These are phyloP conservation scores for Acacia confusa DNA, from an alignment of 306 rosid species.

Conservation along the genomic window DNA sequence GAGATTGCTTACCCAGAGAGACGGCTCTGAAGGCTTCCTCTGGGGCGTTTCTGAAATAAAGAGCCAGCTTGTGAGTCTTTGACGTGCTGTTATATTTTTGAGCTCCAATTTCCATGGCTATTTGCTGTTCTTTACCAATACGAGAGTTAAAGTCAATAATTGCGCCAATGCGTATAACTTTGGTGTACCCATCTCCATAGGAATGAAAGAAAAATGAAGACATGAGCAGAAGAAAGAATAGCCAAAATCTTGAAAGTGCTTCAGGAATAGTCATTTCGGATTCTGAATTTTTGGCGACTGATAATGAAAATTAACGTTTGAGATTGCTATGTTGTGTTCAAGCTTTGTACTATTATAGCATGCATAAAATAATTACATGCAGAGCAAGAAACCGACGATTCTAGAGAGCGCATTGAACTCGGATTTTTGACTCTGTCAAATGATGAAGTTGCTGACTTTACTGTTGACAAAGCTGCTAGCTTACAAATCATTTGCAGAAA, in stretches of 20 bases:
- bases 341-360: background rate
- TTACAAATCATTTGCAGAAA: background rate
- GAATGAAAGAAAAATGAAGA: slow-evolving; percentile 19
- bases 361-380: background rate
- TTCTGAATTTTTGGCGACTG: slow-evolving; percentile 2
- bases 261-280: slow-evolving; percentile 29
- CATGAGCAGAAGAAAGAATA: slow-evolving; percentile 25
- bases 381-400: slow-evolving; percentile 15
- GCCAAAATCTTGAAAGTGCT: slow-evolving; percentile 14
- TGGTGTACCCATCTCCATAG: slow-evolving; percentile 24
- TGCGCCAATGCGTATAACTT: slow-evolving; percentile 42
- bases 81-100: slow-evolving; percentile 40
- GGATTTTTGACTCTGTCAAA: slow-evolving; percentile 27
- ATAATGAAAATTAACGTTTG: background rate
- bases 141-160: slow-evolving; percentile 42
- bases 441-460: slow-evolving; percentile 11
- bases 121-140: slow-evolving; percentile 52
- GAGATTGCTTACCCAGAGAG: slow-evolving; percentile 40
- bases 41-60: slow-evolving; percentile 28
- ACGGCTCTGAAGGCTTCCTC: slow-evolving; percentile 28
- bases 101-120: slow-evolving; percentile 52
- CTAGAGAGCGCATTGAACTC: background rate
- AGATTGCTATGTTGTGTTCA: background rate
- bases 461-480: background rate
- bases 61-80: slow-evolving; percentile 32